phyloP scores from a whole-genome alignment of 2,329 filamentous ascomycete species.

The Clarireedia paspali region DNA sequence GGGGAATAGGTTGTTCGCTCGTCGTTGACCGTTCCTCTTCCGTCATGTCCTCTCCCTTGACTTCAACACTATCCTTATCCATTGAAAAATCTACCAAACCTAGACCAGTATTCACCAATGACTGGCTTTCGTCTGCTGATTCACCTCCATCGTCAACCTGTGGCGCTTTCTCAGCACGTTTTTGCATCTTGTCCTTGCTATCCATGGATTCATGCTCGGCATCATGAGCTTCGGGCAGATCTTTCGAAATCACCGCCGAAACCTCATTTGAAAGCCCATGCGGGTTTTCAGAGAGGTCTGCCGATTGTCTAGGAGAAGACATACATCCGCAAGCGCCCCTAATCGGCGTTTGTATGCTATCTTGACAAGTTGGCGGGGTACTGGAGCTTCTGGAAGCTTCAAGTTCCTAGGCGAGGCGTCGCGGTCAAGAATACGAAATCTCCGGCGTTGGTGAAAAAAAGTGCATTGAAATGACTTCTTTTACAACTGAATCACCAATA shows the following conservation, averaged over 20 bases:
- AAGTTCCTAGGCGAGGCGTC: not conserved
- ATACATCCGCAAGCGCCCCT: conserved; percentile 27
- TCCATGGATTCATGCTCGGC: not conserved
- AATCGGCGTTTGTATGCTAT: conserved; percentile 17
- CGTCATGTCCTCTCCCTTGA: not conserved
- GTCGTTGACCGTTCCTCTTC: not conserved
- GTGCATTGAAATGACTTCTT: not conserved
- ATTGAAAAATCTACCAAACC: not conserved
- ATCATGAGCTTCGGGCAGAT: not conserved
- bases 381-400: conserved; percentile 8
- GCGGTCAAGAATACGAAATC: not conserved
- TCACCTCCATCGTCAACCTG: conserved; percentile 2
- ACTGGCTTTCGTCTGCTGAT: not conserved
- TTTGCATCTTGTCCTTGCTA: conserved; percentile 6
- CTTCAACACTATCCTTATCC: not conserved
- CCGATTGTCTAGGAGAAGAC: conserved; percentile 26
- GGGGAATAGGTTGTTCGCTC: conserved; percentile 11
- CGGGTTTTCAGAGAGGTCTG: conserved; percentile 19
- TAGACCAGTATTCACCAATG: not conserved
- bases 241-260: conserved; percentile 2
- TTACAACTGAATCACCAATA: not conserved
- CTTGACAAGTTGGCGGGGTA: conserved; percentile 26
- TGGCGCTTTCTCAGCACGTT: conserved; percentile 1
- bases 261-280: conserved; percentile 18
- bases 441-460: not conserved